phyloP scores from a whole-genome alignment of 2,329 filamentous ascomycete genomes.

The Teratosphaeria nubilosa region DNA sequence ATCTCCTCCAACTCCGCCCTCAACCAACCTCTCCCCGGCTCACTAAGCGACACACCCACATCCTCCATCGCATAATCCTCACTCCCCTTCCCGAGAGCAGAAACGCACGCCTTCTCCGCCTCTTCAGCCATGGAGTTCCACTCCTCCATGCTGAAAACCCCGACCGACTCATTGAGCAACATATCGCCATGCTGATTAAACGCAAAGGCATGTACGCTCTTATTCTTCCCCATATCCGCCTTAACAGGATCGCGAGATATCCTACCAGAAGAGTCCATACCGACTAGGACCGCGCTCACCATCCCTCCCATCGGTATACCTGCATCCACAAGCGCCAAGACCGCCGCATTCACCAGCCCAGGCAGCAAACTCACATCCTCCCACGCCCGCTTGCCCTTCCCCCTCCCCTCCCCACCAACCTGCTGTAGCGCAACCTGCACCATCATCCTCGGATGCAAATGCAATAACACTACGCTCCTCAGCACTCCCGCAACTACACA shows the following conservation, averaged over 20 bases:
- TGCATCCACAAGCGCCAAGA: slow-evolving; percentile 70
- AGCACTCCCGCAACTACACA: slow-evolving; percentile 61
- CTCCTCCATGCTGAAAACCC: slow-evolving; percentile 61
- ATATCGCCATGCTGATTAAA: slow-evolving; percentile 67
- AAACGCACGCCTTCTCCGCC: slow-evolving; percentile 55
- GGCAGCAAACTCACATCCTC: slow-evolving; percentile 74
- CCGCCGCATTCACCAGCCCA: slow-evolving; percentile 67
- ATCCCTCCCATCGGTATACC: slow-evolving; percentile 70
- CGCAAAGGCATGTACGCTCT: slow-evolving; percentile 71
- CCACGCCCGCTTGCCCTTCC: slow-evolving; percentile 46
- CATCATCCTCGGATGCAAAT: slow-evolving; percentile 64
- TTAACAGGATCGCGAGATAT: slow-evolving; percentile 48
- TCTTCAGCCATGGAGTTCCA: slow-evolving; percentile 63
- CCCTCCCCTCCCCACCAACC: slow-evolving; percentile 30
- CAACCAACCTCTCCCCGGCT: slow-evolving; percentile 27
- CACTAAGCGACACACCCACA: slow-evolving; percentile 13
- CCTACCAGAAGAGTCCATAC: slow-evolving; percentile 37
- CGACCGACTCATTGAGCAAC: slow-evolving; percentile 72
- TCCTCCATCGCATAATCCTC: slow-evolving; percentile 31
- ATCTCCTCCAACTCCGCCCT: slow-evolving; percentile 30
- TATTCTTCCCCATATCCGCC: slow-evolving; percentile 50
- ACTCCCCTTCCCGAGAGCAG: slow-evolving; percentile 28
- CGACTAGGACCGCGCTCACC: slow-evolving; percentile 55
- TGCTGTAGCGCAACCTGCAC: slow-evolving; percentile 82
- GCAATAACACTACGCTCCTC: slow-evolving; percentile 62